Base-by-base conservation (phyloP, 2,329 filamentous ascomycete genomes). In the Lachnellula cervina region DNA sequence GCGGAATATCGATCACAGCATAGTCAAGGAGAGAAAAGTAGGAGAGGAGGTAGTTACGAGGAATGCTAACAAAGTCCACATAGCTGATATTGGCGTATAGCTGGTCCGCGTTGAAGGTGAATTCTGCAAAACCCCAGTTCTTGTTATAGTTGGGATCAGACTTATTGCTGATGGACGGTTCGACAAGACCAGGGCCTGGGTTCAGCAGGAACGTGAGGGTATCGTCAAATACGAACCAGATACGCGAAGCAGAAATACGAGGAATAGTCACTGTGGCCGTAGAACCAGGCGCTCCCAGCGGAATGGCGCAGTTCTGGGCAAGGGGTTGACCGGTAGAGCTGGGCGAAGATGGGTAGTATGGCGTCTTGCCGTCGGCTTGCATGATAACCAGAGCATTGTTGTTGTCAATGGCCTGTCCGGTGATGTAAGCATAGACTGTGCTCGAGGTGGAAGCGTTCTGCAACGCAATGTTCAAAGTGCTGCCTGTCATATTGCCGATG, bases 11-110 rank as follows among this genome's bases (percentile, higher is more conserved):
- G 8, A 32, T 3, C 28, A 32, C 9, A 11, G 4, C 8, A 11
- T 32, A 11, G 28, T 32, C 9, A 32, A 25, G 9, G 9, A 32
- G 28, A 11, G 2, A 2, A 4, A 4, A 8, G 11, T 32, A 32
- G 2, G 28, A 32, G 3, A 32, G 9, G 28, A 32, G 9, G 2
- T 32, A 32, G 9, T 32, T 32, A 32, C 28, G 28, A n/a, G 86
- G 84, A 62, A 87, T 68, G 63, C 75, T 75, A 59, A 90, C 80
- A 71, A 92, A 92, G 73, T 92, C 88, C 52, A 92, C 89, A 68
- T 87, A 86, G 59, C 78, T 83, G 64, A 92, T 84, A 63, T 88
- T 88, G 63, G 81, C 83, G 66, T 82, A 89, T 5, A 88, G 71
- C 69, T 87, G 77, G 34, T 69, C 65, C 37, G 71, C 64, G 69